Evolutionary conservation across 352 stramenopile species (phyloP), one percentile per base, ranked within the genome.

Genomic region (Globisporangium echinulatum): DNA sequence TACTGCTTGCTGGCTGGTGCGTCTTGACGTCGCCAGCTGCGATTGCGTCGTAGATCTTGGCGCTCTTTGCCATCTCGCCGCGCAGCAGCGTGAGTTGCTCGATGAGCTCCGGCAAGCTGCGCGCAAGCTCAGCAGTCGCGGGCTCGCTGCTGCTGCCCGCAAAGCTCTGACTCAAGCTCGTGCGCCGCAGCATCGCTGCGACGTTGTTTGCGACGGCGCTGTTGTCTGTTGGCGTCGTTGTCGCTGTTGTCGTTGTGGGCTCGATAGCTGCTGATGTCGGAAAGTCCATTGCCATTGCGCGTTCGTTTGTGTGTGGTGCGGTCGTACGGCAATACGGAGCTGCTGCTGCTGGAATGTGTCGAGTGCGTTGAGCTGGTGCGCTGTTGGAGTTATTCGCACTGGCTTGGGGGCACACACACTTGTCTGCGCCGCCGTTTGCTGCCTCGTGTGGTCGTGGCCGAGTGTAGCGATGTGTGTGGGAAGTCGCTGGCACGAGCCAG

Each of bases 21-120:
- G 61, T 56, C 44, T 59, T 58, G 55, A 59, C 5, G n/a, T 71
- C 49, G 3, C 58, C 49, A 5, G 71, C 62, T 17, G 76, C 64
- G 49, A 87, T 74, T 39, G 77, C 57, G 51, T 90, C 79, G 69
- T 92, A 94, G 36, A 91, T 64, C 56, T 85, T 77, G 36, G 77
- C 83, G 60, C 82, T 86, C 52, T 73, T 77, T 50, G 88, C 73
- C 80, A 92, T 90, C 52, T 87, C 73, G 11, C 70, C 42, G 25
- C 81, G 80, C 9, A 94, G 70, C 49, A 66, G 64, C 61, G 75
- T 75, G 19, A 94, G 72, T 47, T 91, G 69, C 47, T 68, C 61
- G 11, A 94, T 70, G 14, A 94, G 72, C 51, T 80, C 68, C 13
- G 84, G 82, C 43, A 94, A 62, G 48, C 73, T 87, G 13, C 72